Percentiles rank a stretch among this genome's conserved stretches.
Evolutionary conservation across 495 filamentous ascomycete genomes (phyloP).

Genomic region (Aspergillus incahuasiensis): DNA sequence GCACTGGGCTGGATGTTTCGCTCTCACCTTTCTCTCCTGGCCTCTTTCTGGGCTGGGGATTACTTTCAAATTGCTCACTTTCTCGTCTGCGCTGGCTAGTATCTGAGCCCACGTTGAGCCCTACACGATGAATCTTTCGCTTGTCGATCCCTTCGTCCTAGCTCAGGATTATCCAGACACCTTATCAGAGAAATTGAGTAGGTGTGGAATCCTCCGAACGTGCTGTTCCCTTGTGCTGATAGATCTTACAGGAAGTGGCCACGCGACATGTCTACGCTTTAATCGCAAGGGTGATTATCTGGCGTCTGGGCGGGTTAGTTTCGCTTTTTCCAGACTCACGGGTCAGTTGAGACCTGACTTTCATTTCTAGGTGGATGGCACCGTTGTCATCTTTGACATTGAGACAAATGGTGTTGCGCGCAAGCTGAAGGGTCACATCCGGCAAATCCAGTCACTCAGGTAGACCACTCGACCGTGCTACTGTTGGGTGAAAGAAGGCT

Average conservation of each 20-base stretch:
- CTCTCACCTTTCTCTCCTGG: slow-evolving; percentile 21
- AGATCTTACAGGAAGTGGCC: slow-evolving; percentile 48
- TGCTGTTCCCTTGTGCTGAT: neutral
- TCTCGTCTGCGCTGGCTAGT: neutral
- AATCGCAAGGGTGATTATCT: slow-evolving; percentile 90
- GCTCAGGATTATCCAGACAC: slow-evolving; percentile 93
- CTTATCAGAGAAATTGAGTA: slow-evolving; percentile 78
- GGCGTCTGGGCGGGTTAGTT: slow-evolving; percentile 75
- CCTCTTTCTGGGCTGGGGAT: slow-evolving; percentile 29
- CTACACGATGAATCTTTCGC: slow-evolving; percentile 65
- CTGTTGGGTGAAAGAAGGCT: neutral
- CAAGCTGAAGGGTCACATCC: slow-evolving; percentile 85
- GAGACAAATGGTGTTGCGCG: slow-evolving; percentile 94
- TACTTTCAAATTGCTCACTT: neutral
- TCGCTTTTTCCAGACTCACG: slow-evolving; percentile 11
- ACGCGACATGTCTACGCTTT: slow-evolving; percentile 74
- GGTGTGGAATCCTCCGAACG: slow-evolving; percentile 11
- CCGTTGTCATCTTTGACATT: slow-evolving; percentile 91
- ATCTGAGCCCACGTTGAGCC: neutral
- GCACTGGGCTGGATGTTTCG: slow-evolving; percentile 27
- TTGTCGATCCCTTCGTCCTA: slow-evolving; percentile 77
- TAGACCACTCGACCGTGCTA: slow-evolving; percentile 12
- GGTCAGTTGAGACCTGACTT: neutral
- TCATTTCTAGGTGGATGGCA: slow-evolving; percentile 66
- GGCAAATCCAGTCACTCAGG: slow-evolving; percentile 82